Percentiles rank a stretch among this genome's conserved stretches.
Evolutionary conservation across 768 basidiomycete species (phyloP).

Genomic region (Tylopilus cervinicoccineus): DNA sequence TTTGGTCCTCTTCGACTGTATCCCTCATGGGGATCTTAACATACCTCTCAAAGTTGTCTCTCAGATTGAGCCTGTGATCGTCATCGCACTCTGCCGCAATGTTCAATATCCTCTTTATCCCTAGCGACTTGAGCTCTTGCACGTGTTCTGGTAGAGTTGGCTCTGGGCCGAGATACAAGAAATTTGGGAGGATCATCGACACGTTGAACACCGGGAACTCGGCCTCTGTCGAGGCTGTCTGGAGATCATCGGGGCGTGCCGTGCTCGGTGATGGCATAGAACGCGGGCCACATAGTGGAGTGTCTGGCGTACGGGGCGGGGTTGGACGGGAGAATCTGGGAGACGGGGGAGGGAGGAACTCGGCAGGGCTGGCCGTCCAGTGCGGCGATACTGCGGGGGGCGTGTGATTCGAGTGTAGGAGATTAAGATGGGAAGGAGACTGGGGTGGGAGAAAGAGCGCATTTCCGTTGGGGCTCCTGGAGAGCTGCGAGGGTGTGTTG

Average conservation of each 20-base stretch:
- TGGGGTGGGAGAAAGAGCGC: slow-evolving; percentile 28
- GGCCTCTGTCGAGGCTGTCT: slow-evolving; percentile 30
- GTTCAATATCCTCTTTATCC: slow-evolving; percentile 86
- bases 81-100: slow-evolving; percentile 90
- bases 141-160: slow-evolving; percentile 72
- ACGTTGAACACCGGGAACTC: slow-evolving; percentile 71
- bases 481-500: slow-evolving; percentile 31
- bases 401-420: slow-evolving; percentile 56
- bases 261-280: slow-evolving; percentile 52
- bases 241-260: slow-evolving; percentile 50
- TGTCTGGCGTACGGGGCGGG: slow-evolving; percentile 38
- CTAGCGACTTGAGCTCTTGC: slow-evolving; percentile 63
- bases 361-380: slow-evolving; percentile 32
- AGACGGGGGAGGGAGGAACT: slow-evolving; percentile 38
- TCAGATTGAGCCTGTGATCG: slow-evolving; percentile 66
- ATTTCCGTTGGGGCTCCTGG: slow-evolving; percentile 17
- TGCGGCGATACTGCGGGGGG: slow-evolving; percentile 49
- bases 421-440: slow-evolving; percentile 60
- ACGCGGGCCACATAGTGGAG: slow-evolving; percentile 29
- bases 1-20: slow-evolving; percentile 91
- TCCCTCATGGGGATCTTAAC: slow-evolving; percentile 89
- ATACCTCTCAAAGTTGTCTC: slow-evolving; percentile 77
- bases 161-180: slow-evolving; percentile 91
- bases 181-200: slow-evolving; percentile 87
- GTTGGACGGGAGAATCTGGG: slow-evolving; percentile 23